These are phyloP conservation scores for Pisolithus orientalis DNA, from an alignment of 768 basidiomycete species.

Conservation along the genomic window DNA sequence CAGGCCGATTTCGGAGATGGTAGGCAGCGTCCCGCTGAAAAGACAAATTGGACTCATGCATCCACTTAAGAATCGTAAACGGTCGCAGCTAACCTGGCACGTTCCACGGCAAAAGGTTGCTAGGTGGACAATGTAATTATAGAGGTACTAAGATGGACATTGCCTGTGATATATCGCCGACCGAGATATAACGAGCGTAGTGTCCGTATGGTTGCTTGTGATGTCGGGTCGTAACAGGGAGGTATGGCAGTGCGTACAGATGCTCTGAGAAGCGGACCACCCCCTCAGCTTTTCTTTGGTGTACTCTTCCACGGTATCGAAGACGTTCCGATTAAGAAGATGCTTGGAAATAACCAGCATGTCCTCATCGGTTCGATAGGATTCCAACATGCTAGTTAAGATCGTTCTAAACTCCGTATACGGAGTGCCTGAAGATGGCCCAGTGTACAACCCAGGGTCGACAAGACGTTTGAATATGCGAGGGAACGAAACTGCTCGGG, in stretches of 20 bases:
- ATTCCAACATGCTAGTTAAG: constrained; percentile 91
- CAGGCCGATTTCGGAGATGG: constrained; percentile 35
- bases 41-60: not conserved
- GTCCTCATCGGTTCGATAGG: constrained; percentile 89
- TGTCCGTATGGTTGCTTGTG: constrained; percentile 12
- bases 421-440: constrained; percentile 50
- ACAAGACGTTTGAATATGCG: constrained; percentile 89
- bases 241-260: constrained; percentile 50
- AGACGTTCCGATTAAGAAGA: constrained; percentile 77
- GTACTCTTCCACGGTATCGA: constrained; percentile 59
- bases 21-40: constrained; percentile 2
- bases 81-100: constrained; percentile 4
- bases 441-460: constrained; percentile 51
- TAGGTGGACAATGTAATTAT: not conserved
- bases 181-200: constrained; percentile 45
- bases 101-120: not conserved
- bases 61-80: constrained; percentile 4
- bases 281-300: constrained; percentile 53
- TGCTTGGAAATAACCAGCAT: constrained; percentile 80
- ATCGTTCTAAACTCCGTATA: constrained; percentile 92
- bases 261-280: constrained; percentile 48
- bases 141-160: constrained; percentile 26
- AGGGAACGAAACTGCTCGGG: constrained; percentile 81
- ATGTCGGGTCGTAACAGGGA: constrained; percentile 30
- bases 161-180: constrained; percentile 54